A percentile compares a stretch with the other conserved stretches of the same genome.
phyloP scores from a whole-genome alignment of 2,329 filamentous ascomycete genomes.

The Aschersonia sp. region DNA sequence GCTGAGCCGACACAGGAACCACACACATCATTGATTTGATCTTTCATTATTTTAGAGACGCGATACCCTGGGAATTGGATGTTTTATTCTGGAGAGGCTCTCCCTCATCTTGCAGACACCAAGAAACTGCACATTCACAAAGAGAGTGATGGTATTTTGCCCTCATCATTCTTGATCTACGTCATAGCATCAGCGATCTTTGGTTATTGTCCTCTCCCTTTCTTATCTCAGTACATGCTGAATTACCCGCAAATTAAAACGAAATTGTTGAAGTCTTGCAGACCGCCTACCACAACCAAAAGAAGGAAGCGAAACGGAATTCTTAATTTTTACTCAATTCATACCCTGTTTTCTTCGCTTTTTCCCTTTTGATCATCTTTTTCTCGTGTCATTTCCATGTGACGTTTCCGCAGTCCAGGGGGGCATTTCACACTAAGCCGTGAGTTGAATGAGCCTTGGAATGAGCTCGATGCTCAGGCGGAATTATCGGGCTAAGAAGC shows the following conservation, averaged over 20 bases:
- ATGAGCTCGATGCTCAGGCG: conserved; percentile 1
- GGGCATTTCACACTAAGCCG: conserved; percentile 1
- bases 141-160: not conserved
- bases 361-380: conserved; percentile 11
- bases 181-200: conserved; percentile 32
- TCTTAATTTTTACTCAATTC: conserved; percentile 5
- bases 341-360: conserved; percentile 16
- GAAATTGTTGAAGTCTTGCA: conserved; percentile 20
- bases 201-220: conserved; percentile 12
- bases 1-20: too few relatives aligned
- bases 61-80: too few relatives aligned
- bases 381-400: conserved; percentile 12
- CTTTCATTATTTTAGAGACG: too few relatives aligned
- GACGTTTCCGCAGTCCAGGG: conserved; percentile 6
- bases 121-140: not conserved
- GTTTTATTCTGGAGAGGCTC: too few relatives aligned
- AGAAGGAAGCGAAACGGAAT: conserved; percentile 16
- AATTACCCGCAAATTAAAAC: conserved; percentile 13
- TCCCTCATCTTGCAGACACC: too few relatives aligned
- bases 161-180: conserved; percentile 8
- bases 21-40: too few relatives aligned
- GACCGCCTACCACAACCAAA: conserved; percentile 16
- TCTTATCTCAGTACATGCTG: conserved; percentile 3
- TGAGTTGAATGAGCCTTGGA: conserved; percentile 3
- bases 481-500: conserved; percentile 9